These are phyloP conservation scores for Komagataella pseudopastoris DNA, from an alignment of 805 yeast species.

Conservation along the genomic window DNA sequence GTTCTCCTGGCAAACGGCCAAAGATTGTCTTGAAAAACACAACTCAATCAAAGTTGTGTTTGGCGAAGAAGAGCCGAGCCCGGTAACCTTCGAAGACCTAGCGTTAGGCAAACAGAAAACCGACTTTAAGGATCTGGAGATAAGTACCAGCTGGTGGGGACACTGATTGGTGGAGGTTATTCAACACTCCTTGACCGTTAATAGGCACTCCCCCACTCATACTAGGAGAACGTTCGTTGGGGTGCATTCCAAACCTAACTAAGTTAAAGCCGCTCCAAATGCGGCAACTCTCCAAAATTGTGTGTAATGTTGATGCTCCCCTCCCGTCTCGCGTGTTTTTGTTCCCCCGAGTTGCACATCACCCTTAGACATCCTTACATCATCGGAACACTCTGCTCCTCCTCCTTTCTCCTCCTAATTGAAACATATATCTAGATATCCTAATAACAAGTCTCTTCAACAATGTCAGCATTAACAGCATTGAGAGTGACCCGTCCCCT, in stretches of 20 bases:
- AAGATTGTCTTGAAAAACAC: conserved; percentile 46
- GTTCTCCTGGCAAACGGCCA: conserved; percentile 91
- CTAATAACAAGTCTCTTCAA: neutral
- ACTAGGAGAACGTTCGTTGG: neutral
- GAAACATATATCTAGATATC: neutral
- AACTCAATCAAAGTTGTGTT: conserved; percentile 46
- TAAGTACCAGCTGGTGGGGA: conserved; percentile 2
- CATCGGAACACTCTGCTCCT: neutral
- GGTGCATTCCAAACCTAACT: neutral
- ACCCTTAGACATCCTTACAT: neutral
- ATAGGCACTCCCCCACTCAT: neutral
- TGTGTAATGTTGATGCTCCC: neutral
- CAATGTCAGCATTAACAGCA: conserved; percentile 19
- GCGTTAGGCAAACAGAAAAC: neutral
- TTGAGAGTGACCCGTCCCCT: conserved; percentile 17
- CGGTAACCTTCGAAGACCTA: conserved; percentile 11
- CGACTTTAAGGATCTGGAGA: neutral
- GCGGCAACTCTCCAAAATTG: neutral
- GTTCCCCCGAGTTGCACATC: neutral
- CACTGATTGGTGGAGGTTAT: neutral
- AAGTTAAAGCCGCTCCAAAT: neutral
- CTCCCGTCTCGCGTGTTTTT: neutral
- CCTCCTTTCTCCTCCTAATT: neutral
- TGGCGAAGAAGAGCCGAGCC: conserved; percentile 31
- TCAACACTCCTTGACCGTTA: neutral